Evolutionary conservation across 2,329 filamentous ascomycete genomes (phyloP).

Genomic region (Purpureocillium lavendulum): DNA sequence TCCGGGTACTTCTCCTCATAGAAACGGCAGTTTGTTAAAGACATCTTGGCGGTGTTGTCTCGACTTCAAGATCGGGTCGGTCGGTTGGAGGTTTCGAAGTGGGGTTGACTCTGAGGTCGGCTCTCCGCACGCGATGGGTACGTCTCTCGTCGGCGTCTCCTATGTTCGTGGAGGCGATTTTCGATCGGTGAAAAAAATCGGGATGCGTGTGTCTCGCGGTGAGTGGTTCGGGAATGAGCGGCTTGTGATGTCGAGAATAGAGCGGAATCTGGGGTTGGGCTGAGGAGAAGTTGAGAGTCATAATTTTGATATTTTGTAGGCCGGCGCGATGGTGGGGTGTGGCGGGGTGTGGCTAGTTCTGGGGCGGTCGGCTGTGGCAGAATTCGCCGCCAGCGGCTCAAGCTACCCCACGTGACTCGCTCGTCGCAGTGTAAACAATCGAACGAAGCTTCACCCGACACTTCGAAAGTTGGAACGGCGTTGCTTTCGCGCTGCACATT

Average conservation of each 20-base stretch:
- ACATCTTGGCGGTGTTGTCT: slow-evolving; percentile 60
- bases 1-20: slow-evolving; percentile 93
- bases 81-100: slow-evolving; percentile 15
- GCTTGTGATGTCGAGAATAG: slow-evolving; percentile 4
- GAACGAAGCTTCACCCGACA: slow-evolving; percentile 13
- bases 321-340: slow-evolving; percentile 29
- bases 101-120: slow-evolving; percentile 20
- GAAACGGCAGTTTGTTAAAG: slow-evolving; percentile 92
- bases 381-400: slow-evolving; percentile 8
- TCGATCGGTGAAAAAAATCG: not conserved
- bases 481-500: slow-evolving; percentile 11
- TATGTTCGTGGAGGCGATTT: too few relatives aligned
- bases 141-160: slow-evolving; percentile 3
- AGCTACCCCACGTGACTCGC: slow-evolving; percentile 24
- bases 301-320: slow-evolving; percentile 35
- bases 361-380: slow-evolving; percentile 21
- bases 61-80: slow-evolving; percentile 13
- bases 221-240: slow-evolving; percentile 7
- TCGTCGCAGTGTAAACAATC: slow-evolving; percentile 24
- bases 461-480: too few relatives aligned
- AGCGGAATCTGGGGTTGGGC: slow-evolving; percentile 4
- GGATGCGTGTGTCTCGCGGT: not conserved
- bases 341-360: slow-evolving; percentile 26
- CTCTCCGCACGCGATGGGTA: slow-evolving; percentile 13
- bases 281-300: slow-evolving; percentile 23